Percentiles rank a stretch among this genome's conserved stretches.
Conservation (phyloP, 2,329 filamentous ascomycete species). For the Aspergillus thermomutatus region DNA sequence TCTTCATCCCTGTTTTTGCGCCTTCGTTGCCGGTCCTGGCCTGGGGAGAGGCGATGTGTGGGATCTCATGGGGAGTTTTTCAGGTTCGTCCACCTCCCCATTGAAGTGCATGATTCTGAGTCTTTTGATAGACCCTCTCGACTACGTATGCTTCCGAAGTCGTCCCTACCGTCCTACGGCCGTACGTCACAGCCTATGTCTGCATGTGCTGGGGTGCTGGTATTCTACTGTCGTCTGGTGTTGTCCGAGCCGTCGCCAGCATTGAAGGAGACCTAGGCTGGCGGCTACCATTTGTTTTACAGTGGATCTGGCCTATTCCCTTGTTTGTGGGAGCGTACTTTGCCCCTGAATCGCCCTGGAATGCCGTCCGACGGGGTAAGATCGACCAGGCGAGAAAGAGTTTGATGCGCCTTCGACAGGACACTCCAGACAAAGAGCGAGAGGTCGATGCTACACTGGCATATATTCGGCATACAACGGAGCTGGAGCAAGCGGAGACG, state of each 20-base stretch:
- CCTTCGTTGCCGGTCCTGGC: slow-evolving; percentile 5
- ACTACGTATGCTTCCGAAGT: slow-evolving; percentile 29
- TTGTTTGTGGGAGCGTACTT: slow-evolving; percentile 26
- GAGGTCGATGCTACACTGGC: slow-evolving; percentile 63
- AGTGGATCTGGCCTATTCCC: slow-evolving; percentile 19
- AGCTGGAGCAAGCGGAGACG: slow-evolving; percentile 70
- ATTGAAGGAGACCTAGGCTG: slow-evolving; percentile 16
- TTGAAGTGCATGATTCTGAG: background rate
- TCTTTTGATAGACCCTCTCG: slow-evolving; percentile 3
- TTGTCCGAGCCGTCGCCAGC: slow-evolving; percentile 18
- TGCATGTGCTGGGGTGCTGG: slow-evolving; percentile 28
- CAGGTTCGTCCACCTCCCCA: background rate
- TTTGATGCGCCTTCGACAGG: slow-evolving; percentile 1
- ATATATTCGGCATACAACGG: slow-evolving; percentile 85
- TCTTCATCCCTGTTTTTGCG: slow-evolving; percentile 15
- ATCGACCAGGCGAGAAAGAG: background rate
- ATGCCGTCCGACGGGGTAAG: slow-evolving; percentile 17
- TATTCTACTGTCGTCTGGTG: slow-evolving; percentile 22
- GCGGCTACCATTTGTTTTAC: slow-evolving; percentile 14
- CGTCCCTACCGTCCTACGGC: slow-evolving; percentile 26
- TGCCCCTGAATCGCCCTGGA: slow-evolving; percentile 32
- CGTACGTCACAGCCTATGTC: slow-evolving; percentile 27
- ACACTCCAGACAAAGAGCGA: slow-evolving; percentile 1
- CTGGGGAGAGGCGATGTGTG: slow-evolving; percentile 7
- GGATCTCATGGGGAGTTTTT: slow-evolving; percentile 12